Base-by-base conservation (phyloP, 768 basidiomycete species). In the Leccinum ochraceum region DNA sequence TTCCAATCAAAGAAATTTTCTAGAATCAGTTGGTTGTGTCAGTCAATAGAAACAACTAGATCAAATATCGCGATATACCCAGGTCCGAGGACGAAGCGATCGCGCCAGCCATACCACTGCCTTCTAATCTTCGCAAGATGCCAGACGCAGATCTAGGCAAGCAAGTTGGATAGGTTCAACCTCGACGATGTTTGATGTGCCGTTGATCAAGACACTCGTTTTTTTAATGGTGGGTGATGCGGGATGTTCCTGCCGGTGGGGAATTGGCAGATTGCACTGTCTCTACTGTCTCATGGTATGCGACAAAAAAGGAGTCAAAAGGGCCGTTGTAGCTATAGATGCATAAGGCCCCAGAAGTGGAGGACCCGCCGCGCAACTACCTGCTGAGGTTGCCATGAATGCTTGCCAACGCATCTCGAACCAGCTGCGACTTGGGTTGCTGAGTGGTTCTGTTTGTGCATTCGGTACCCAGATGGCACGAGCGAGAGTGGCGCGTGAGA, bases 171-270 rank as follows among this genome's bases (percentile, higher is more conserved):
- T n/a, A n/a, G n/a, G n/a, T 32, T 17, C 37, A 26, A 26, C 26
- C 8, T 39, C 37, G 9, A 37, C 36, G 7, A 39, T 39, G 7
- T 17, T 16, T 6, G 3, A 39, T 39, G 32, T 3, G 7, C 17
- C 39, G 3, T 42, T 42, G 39, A 42, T n/a, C 6, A 42, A 36
- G 17, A 42, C 16, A 8, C n/a, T n/a, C n/a, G 2, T 3, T 3
- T 16, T 14, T 42, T 4, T 42, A 4, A 2, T 32, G 39, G 16
- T n/a, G 17, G 17, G 17, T 17, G 39, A 17, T 17, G 39, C 7
- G 17, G 39, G 39, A 78, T 93, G 32, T 96, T 95, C 77, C 94
- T 93, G 0, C 71, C 94, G 5, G 7, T 87, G 94, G 95, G 68
- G 28, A 78, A 95, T 66, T 17, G 92, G 88, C 80, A 92, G 1